Evolutionary conservation across 805 yeast genomes (phyloP), one percentile per base, ranked within the genome.

Genomic region (Spathaspora arborariae): DNA sequence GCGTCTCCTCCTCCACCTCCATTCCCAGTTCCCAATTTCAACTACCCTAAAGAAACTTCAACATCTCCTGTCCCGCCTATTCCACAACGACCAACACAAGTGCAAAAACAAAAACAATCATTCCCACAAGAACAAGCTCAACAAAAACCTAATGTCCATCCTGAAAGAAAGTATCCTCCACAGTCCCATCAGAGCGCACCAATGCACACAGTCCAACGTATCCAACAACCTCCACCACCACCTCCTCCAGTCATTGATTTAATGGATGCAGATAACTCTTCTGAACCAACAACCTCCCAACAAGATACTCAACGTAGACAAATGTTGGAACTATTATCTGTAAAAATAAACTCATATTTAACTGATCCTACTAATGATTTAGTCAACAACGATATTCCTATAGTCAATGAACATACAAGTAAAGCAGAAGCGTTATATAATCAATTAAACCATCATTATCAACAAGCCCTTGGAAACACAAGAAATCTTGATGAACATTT

Each of bases 391-490:
- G 35, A 46, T 4, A 11, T 61, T 3, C 49, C 51, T 11, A 39
- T 15, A 20, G 46, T 53, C 1, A 51, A 54, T 45, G 52, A 48
- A 15, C 52, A 59, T 41, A 36, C 41, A 18, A 21, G 36, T 20
- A 68, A 66, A 35, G 52, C 65, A 6, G 54, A 54, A 16, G 65
- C 65, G 0, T 54, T 72, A 8, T 56, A 60, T 41, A 47, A 56
- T 1, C 76, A 72, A 49, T 55, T 72, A 13, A 51, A 33, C 20
- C 68, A 65, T 44, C 75, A 70, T 48, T 54, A 59, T 45, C 58
- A 51, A 11, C 74, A 67, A 49, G 76, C 76, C 1, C 39, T 45
- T 15, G 72, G 68, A 7, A 72, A 72, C 52, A 56, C 63, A 15
- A 56, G 50, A 5, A 65, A 59, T 26, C 58, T 72, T 20, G 65